phyloP scores from a whole-genome alignment of 768 basidiomycete genomes.

The Boletellus sp. region DNA sequence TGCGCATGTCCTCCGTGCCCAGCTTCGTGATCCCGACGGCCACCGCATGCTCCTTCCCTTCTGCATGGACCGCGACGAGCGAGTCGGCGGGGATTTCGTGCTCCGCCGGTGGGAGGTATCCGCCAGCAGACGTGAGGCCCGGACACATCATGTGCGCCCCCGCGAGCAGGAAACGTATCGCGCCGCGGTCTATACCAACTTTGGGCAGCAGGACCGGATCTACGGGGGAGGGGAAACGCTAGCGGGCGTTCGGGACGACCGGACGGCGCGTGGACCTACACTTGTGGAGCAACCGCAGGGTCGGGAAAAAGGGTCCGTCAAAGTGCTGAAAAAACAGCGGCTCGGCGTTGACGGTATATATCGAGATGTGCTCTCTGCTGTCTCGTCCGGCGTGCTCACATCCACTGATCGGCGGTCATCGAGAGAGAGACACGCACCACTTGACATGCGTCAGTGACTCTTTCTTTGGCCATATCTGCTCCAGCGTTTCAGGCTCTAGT shows the following conservation, averaged over 20 bases:
- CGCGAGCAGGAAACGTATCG: constrained; percentile 92
- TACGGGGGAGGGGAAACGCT: constrained; percentile 30
- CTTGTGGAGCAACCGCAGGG: constrained; percentile 84
- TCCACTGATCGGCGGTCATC: constrained; percentile 8
- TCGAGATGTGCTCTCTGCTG: constrained; percentile 94
- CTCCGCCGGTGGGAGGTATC: constrained; percentile 75
- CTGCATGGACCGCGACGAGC: constrained; percentile 89
- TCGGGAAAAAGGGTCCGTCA: constrained; percentile 90
- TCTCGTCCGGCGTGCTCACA: constrained; percentile 24
- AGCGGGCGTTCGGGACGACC: background rate
- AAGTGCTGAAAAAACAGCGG: constrained; percentile 96
- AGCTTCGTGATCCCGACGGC: constrained; percentile 83
- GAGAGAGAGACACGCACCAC: constrained; percentile 47
- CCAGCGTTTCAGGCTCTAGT: constrained; percentile 74
- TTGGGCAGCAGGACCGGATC: constrained; percentile 89
- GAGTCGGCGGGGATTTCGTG: constrained; percentile 63
- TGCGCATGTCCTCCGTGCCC: constrained; percentile 84
- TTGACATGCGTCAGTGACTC: constrained; percentile 90
- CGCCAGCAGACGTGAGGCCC: constrained; percentile 90
- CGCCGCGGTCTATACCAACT: constrained; percentile 91
- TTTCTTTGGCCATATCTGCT: constrained; percentile 98
- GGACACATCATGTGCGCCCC: constrained; percentile 98
- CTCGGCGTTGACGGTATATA: constrained; percentile 83
- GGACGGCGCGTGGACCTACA: constrained; percentile 50
- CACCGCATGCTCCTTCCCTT: constrained; percentile 90